These are phyloP conservation scores for Lepiota venenata DNA, from an alignment of 768 basidiomycete genomes.

Conservation along the genomic window DNA sequence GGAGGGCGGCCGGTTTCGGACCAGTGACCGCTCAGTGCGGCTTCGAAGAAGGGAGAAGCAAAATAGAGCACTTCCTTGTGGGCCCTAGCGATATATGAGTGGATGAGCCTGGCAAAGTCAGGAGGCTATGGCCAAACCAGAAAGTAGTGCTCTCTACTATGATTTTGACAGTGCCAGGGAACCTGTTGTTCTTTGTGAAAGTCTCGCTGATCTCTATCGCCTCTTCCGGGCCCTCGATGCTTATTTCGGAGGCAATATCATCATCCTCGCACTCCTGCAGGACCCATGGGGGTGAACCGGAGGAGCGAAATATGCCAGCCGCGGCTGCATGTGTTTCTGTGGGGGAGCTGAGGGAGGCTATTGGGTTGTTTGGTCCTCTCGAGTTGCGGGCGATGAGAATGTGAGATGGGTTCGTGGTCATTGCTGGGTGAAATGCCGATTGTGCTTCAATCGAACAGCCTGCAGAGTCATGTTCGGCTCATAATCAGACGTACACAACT, in stretches of 20 bases:
- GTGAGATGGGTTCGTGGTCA: slow-evolving; percentile 79
- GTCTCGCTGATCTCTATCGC: slow-evolving; percentile 80
- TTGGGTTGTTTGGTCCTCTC: slow-evolving; percentile 69
- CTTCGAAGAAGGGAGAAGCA: slow-evolving; percentile 94
- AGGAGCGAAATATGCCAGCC: slow-evolving; percentile 77
- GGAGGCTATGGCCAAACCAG: slow-evolving; percentile 53
- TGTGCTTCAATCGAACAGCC: background rate
- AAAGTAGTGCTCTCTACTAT: slow-evolving; percentile 87
- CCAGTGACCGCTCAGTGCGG: slow-evolving; percentile 88
- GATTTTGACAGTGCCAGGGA: slow-evolving; percentile 89
- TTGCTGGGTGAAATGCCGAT: slow-evolving; percentile 17
- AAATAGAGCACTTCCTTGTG: slow-evolving; percentile 92
- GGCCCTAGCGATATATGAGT: slow-evolving; percentile 48
- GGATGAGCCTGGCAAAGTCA: slow-evolving; percentile 2
- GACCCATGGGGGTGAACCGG: slow-evolving; percentile 78
- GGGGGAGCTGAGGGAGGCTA: slow-evolving; percentile 78
- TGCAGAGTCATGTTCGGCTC: background rate
- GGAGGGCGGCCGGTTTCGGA: slow-evolving; percentile 81
- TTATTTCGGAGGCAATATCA: slow-evolving; percentile 66
- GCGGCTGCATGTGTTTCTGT: slow-evolving; percentile 89
- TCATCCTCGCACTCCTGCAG: slow-evolving; percentile 73
- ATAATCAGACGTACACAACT: too few relatives aligned
- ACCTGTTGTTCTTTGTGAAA: slow-evolving; percentile 61
- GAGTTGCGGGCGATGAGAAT: slow-evolving; percentile 88
- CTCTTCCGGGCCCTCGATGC: slow-evolving; percentile 61